A percentile compares a stretch with the other conserved stretches of the same genome.
Evolutionary conservation across 345 rosid species (phyloP).

Genomic region (Iberis pinnata): DNA sequence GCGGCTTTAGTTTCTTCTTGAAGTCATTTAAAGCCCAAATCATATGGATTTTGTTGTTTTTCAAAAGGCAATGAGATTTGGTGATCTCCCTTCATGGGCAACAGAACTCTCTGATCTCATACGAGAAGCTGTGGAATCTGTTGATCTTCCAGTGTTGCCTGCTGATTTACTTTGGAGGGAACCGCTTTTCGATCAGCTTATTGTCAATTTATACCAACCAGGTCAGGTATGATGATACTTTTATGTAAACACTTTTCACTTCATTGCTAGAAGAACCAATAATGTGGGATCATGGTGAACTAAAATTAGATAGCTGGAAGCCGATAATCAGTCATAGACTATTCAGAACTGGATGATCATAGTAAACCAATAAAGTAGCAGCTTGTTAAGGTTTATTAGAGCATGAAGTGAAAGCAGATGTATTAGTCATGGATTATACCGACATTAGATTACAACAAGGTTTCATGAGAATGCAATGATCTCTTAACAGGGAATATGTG

Average conservation of each 20-base stretch:
- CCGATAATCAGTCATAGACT: not conserved
- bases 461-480: not conserved
- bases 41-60: not conserved
- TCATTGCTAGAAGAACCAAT: not conserved
- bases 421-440: not conserved
- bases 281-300: too few relatives aligned
- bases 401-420: not conserved
- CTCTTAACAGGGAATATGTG: constrained; percentile 68
- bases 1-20: not conserved
- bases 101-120: constrained; percentile 45
- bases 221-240: constrained; percentile 59
- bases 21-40: not conserved
- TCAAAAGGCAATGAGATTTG: constrained; percentile 81
- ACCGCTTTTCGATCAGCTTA: constrained; percentile 76
- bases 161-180: constrained; percentile 60
- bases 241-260: not conserved
- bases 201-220: constrained; percentile 69
- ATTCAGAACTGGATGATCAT: not conserved
- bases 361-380: not conserved
- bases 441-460: not conserved
- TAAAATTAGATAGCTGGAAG: not conserved
- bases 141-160: constrained; percentile 35
- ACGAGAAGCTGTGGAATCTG: constrained; percentile 37
- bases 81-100: constrained; percentile 82
- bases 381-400: constrained; percentile 1